phyloP scores from a whole-genome alignment of 2,329 filamentous ascomycete species.

The Ophiostoma ulmi region DNA sequence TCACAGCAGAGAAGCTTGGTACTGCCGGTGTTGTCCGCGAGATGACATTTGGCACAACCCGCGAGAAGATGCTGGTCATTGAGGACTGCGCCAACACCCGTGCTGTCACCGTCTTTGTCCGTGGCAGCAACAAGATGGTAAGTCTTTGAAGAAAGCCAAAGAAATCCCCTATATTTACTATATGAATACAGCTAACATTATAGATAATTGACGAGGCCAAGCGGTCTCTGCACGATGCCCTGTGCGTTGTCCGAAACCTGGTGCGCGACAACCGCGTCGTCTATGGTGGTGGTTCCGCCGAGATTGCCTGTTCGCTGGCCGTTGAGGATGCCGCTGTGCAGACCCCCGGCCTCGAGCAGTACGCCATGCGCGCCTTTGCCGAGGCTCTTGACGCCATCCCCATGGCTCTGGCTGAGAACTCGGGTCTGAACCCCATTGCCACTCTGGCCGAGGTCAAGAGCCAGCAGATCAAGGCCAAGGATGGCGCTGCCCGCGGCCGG shows the following conservation, averaged over 20 bases:
- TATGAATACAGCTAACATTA: constrained; percentile 40
- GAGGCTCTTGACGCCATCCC: constrained; percentile 90
- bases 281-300: constrained; percentile 92
- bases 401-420: constrained; percentile 97
- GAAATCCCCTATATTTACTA: too few relatives aligned
- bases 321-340: constrained; percentile 93
- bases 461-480: constrained; percentile 76
- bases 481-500: constrained; percentile 47
- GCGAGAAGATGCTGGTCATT: constrained; percentile 99
- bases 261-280: constrained; percentile 95
- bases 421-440: constrained; percentile 89
- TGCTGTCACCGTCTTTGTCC: constrained; percentile 91
- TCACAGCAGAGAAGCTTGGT: constrained; percentile 86
- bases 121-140: constrained; percentile 96
- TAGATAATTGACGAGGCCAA: constrained; percentile 95
- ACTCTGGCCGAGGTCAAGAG: constrained; percentile 94
- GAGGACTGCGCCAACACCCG: constrained; percentile 98
- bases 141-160: not conserved
- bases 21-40: constrained; percentile 84
- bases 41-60: constrained; percentile 93
- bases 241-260: constrained; percentile 95
- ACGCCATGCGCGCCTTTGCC: constrained; percentile 96
- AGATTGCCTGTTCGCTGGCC: constrained; percentile 93
- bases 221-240: constrained; percentile 91
- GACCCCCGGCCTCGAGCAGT: constrained; percentile 96